A percentile compares a stretch with the other conserved stretches of the same genome.
Evolutionary conservation across 176 grass and related monocot species (phyloP).

Genomic region (Carex scoparia): DNA sequence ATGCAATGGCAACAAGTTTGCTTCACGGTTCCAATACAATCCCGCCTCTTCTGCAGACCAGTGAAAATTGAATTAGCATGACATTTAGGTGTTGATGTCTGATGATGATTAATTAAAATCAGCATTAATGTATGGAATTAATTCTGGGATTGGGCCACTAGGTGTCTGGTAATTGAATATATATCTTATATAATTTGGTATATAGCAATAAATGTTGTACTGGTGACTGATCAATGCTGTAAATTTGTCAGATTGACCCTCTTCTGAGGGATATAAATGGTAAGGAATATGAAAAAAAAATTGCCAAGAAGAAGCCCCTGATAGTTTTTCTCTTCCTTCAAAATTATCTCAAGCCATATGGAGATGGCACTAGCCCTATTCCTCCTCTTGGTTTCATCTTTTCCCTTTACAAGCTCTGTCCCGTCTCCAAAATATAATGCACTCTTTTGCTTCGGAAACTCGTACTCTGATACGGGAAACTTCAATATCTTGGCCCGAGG

Average conservation of each 20-base stretch:
- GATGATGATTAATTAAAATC: neutral
- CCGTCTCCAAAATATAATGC: slow-evolving; percentile 26
- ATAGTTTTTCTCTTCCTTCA: neutral
- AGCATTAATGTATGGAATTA: neutral
- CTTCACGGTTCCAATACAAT: slow-evolving; percentile 55
- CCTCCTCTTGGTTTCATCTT: neutral
- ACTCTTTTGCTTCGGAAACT: slow-evolving; percentile 58
- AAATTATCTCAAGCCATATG: neutral
- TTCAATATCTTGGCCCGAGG: slow-evolving; percentile 30
- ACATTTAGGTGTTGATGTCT: neutral
- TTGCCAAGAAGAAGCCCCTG: too few species aligned
- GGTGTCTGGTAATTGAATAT: neutral
- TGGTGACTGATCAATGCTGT: neutral
- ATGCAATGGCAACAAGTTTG: slow-evolving; percentile 53
- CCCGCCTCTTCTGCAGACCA: slow-evolving; percentile 37
- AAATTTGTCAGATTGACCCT: neutral
- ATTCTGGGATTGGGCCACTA: neutral
- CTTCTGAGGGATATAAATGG: slow-evolving; percentile 2
- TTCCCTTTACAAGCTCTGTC: neutral
- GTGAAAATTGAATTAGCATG: neutral
- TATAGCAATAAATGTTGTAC: neutral
- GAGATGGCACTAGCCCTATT: neutral
- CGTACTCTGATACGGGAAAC: slow-evolving; percentile 58
- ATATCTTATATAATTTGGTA: neutral
- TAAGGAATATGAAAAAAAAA: neutral